A percentile compares a stretch with the other conserved stretches of the same genome.
Conservation (phyloP, 345 rosid species). For the Mangifera indica region DNA sequence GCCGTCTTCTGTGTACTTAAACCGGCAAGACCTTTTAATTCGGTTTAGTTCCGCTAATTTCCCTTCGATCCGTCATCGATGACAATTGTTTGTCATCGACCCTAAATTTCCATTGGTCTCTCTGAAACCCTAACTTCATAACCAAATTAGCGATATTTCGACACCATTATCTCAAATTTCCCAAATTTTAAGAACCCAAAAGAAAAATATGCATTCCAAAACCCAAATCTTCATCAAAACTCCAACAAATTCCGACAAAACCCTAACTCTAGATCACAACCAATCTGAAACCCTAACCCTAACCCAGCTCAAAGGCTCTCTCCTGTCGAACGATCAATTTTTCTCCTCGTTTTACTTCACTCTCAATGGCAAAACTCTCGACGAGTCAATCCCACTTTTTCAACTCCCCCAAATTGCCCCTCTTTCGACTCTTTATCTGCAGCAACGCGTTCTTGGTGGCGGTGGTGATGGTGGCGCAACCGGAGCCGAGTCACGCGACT, state of each 20-base stretch:
- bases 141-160: background rate
- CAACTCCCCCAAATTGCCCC: slow-evolving; percentile 42
- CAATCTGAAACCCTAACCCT: slow-evolving; percentile 28
- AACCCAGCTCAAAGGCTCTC: slow-evolving; percentile 39
- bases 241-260: background rate
- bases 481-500: slow-evolving; percentile 92
- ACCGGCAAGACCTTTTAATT: no score
- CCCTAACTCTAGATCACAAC: slow-evolving; percentile 1
- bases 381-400: slow-evolving; percentile 40
- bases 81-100: background rate
- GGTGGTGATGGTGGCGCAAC: slow-evolving; percentile 99
- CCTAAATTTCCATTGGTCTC: background rate
- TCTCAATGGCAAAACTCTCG: slow-evolving; percentile 57
- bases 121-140: background rate
- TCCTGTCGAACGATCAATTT: slow-evolving; percentile 43
- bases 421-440: slow-evolving; percentile 56
- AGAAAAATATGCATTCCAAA: background rate
- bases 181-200: background rate
- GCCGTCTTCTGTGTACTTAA: no score
- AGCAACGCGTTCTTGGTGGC: slow-evolving; percentile 66
- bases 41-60: background rate
- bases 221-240: slow-evolving; percentile 13
- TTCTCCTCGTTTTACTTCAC: slow-evolving; percentile 48
- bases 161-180: no score
- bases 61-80: background rate